A percentile compares a stretch with the other conserved stretches of the same genome.
Conservation (phyloP, 2,329 filamentous ascomycete species). For the Xylaria sp. region DNA sequence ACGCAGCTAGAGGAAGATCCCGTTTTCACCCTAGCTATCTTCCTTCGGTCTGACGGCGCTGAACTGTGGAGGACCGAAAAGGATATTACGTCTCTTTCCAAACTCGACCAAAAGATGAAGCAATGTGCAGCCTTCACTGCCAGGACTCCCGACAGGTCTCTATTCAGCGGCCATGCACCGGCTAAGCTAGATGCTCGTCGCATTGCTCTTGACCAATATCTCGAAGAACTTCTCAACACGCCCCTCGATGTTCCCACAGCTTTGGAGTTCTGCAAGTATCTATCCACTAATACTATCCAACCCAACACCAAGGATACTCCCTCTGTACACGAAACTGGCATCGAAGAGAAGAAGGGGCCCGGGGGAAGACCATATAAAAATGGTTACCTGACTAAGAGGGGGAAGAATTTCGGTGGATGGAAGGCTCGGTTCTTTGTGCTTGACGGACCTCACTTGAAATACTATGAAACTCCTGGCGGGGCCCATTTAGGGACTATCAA, state of each 20-base stretch:
- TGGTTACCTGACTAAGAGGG: slow-evolving; percentile 93
- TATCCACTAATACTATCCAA: slow-evolving; percentile 69
- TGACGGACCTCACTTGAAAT: slow-evolving; percentile 70
- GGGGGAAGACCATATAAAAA: slow-evolving; percentile 73
- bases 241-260: slow-evolving; percentile 77
- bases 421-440: slow-evolving; percentile 75
- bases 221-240: slow-evolving; percentile 83
- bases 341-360: slow-evolving; percentile 53
- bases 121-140: slow-evolving; percentile 72
- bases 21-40: slow-evolving; percentile 87
- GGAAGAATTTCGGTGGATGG: slow-evolving; percentile 99
- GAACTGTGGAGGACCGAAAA: slow-evolving; percentile 97
- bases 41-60: slow-evolving; percentile 71
- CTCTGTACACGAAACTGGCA: slow-evolving; percentile 40
- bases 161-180: slow-evolving; percentile 92
- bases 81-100: slow-evolving; percentile 77
- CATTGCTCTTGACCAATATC: slow-evolving; percentile 78
- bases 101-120: slow-evolving; percentile 80
- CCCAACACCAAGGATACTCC: slow-evolving; percentile 62
- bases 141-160: slow-evolving; percentile 77
- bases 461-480: slow-evolving; percentile 89
- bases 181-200: slow-evolving; percentile 90
- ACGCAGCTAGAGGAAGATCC: slow-evolving; percentile 87
- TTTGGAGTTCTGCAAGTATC: slow-evolving; percentile 81
- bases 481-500: slow-evolving; percentile 93